Evolutionary conservation across 2,329 filamentous ascomycete genomes (phyloP), one percentile per base, ranked within the genome.

Genomic region (Aspergillus ibericus): DNA sequence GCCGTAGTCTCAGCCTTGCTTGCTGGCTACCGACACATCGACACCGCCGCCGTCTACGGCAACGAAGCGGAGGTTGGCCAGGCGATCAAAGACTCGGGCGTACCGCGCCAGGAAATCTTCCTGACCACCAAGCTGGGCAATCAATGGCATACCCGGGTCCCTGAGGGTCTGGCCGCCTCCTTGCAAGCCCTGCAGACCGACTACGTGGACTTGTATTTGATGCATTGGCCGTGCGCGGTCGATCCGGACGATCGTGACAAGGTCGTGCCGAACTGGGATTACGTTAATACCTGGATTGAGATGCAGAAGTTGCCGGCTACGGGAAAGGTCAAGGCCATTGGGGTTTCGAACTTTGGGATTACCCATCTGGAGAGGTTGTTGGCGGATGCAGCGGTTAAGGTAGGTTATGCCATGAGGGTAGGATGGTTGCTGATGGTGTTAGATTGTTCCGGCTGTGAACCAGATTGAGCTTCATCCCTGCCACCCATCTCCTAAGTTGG

Each of bases 101-200:
- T 59, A 5, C 38, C 53, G 3, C 46, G 40, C 7, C 32, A 47
- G 1, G n/a, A 59, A 1, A 32, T 59, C 6, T 53, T 34, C 16
- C 10, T 59, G 2, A 59, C 49, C 7, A 52, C 48, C 9, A 59
- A 59, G 25, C 44, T 48, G n/a, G 85, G 91, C 81, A 92, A 93
- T 56, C 89, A 87, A 83, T 89, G 92, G 78, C 68, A 71, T 20
- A 22, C 59, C 7, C 86, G 89, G 78, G 82, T 83, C 59, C 86
- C 86, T 34, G 76, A 81, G 36, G 85, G 59, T 53, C 65, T 80
- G 40, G 67, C 75, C 53, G 68, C 72, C 40, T 76, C 78, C 5
- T 70, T 81, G 18, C 59, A 67, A 5, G 73, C 77, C 44, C 70
- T 80, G 8, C 68, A 69, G 18, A 68, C 77, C 6, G 67, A 70